A percentile compares a stretch with the other conserved stretches of the same genome.
These are phyloP conservation scores for Phtheirospermum japonicum DNA, from an alignment of 257 asterid genomes.

Conservation along the genomic window DNA sequence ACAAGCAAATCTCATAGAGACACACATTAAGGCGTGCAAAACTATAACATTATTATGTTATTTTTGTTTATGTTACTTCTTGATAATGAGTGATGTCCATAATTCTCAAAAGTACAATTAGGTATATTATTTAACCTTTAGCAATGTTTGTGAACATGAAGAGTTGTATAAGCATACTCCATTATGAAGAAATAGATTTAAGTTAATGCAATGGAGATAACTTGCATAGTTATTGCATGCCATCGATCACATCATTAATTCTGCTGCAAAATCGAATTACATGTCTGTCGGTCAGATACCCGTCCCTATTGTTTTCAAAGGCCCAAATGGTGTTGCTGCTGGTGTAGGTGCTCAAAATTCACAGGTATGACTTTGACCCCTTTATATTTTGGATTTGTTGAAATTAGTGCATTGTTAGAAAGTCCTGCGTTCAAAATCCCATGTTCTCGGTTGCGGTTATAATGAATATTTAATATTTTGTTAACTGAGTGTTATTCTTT, in stretches of 20 bases:
- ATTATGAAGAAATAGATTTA: no score
- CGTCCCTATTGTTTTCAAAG: slow-evolving; percentile 85
- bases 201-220: slow-evolving; percentile 4
- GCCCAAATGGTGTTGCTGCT: slow-evolving; percentile 98
- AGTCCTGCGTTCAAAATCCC: not conserved
- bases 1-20: not conserved
- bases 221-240: slow-evolving; percentile 48
- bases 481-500: no score
- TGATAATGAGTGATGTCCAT: no score
- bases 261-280: no score
- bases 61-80: no score
- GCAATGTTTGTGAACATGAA: slow-evolving; percentile 11
- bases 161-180: no score
- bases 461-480: not conserved
- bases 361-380: slow-evolving; percentile 48
- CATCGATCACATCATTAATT: slow-evolving; percentile 79
- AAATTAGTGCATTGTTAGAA: slow-evolving; percentile 2
- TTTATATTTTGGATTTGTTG: not conserved
- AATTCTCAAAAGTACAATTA: not conserved
- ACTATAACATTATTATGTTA: not conserved
- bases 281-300: no score
- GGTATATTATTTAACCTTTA: slow-evolving; percentile 1
- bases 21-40: not conserved
- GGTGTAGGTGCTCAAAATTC: slow-evolving; percentile 96
- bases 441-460: not conserved